Conservation (phyloP, 1,284 basidiomycete genomes). For the Leccinum fallax region DNA sequence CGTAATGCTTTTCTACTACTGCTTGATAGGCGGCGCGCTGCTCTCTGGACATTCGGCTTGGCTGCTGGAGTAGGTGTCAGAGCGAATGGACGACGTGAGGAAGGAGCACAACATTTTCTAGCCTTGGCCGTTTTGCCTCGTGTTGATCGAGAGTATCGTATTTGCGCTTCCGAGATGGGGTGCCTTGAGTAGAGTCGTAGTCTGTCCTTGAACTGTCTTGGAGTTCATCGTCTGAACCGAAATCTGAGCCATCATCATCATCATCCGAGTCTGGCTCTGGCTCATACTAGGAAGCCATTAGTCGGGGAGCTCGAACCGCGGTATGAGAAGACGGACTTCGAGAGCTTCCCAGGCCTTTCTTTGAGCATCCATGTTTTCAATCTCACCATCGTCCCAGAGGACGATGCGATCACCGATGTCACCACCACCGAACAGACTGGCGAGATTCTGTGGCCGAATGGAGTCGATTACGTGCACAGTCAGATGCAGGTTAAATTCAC, state of each 20-base stretch:
- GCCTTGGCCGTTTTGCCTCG: conserved; percentile 51
- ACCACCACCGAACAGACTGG: conserved; percentile 82
- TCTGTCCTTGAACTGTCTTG: conserved; percentile 44
- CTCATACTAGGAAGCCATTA: conserved; percentile 55
- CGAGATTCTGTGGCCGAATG: conserved; percentile 87
- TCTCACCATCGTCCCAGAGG: conserved; percentile 90
- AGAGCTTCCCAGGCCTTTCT: conserved; percentile 79
- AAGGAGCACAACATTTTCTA: conserved; percentile 44
- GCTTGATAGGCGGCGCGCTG: conserved; percentile 66
- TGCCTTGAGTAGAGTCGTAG: conserved; percentile 45
- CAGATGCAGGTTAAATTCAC: conserved; percentile 59
- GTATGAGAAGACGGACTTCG: conserved; percentile 52
- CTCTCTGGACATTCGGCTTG: conserved; percentile 63
- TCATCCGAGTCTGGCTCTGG: conserved; percentile 73
- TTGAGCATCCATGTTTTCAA: conserved; percentile 64
- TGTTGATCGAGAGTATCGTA: conserved; percentile 46
- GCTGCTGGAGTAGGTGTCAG: conserved; percentile 26
- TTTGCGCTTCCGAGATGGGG: conserved; percentile 59
- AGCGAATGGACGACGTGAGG: neutral
- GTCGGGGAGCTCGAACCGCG: neutral
- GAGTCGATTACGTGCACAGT: conserved; percentile 95
- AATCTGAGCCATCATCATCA: conserved; percentile 55
- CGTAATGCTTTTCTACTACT: conserved; percentile 82
- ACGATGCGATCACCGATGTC: conserved; percentile 72
- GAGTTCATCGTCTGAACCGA: conserved; percentile 47